Evolutionary conservation across 805 yeast genomes (phyloP).

Genomic region (Kregervanrija pseudodelftensis): DNA sequence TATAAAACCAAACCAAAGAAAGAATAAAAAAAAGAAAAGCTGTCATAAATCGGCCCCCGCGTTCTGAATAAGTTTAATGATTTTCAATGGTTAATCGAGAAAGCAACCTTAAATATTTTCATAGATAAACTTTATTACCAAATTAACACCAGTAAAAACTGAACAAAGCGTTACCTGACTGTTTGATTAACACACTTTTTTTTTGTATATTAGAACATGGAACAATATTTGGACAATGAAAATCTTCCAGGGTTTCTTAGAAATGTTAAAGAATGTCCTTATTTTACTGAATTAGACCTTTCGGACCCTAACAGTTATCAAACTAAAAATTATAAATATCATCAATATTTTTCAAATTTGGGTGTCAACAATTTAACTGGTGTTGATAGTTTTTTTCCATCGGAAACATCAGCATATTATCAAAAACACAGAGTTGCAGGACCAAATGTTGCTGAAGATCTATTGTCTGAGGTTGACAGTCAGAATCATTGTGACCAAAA

Average conservation of each 20-base stretch:
- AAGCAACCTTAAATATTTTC: no score
- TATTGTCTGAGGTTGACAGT: neutral
- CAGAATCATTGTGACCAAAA: no score
- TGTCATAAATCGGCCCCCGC: no score
- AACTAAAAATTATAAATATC: slow-evolving; percentile 11
- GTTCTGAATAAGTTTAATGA: no score
- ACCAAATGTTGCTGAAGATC: slow-evolving; percentile 2
- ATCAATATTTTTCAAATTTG: slow-evolving; percentile 18
- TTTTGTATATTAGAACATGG: slow-evolving; percentile 9
- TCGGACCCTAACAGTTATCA: slow-evolving; percentile 2
- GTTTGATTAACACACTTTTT: neutral
- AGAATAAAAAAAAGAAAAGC: neutral
- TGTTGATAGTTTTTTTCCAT: neutral
- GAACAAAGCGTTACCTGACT: no score
- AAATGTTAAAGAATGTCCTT: slow-evolving; percentile 13
- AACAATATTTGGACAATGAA: slow-evolving; percentile 14
- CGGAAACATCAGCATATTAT: slow-evolving; percentile 3
- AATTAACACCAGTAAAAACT: no score
- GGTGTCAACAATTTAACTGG: neutral
- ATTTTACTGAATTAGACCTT: slow-evolving; percentile 7
- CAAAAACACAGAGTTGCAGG: slow-evolving; percentile 8
- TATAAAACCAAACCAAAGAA: neutral
- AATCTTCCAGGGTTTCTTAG: slow-evolving; percentile 18
- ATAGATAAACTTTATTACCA: no score
- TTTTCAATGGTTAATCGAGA: no score